phyloP scores from a whole-genome alignment of 768 basidiomycete species.

The Flagelloscypha sp. region DNA sequence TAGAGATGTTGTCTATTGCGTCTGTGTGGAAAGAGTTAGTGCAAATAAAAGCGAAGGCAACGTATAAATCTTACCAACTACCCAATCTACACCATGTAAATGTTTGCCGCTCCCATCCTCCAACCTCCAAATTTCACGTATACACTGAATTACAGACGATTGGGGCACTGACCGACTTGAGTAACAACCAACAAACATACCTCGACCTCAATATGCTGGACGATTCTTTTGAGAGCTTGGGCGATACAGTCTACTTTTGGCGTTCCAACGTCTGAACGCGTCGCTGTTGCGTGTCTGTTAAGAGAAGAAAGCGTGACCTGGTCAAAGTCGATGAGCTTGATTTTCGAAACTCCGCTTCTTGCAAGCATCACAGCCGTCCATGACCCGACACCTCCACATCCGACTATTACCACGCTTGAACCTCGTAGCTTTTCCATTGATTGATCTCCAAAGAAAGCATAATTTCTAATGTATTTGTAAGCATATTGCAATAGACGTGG shows the following conservation, averaged over 20 bases:
- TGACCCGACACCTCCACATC: conserved; percentile 94
- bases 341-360: conserved; percentile 68
- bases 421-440: conserved; percentile 72
- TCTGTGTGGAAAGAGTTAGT: conserved; percentile 36
- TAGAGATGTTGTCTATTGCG: conserved; percentile 95
- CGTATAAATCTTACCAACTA: conserved; percentile 55
- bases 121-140: conserved; percentile 82
- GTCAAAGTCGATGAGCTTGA: conserved; percentile 90
- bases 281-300: conserved; percentile 90
- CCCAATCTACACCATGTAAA: conserved; percentile 87
- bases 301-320: conserved; percentile 91
- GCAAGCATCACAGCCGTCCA: conserved; percentile 94
- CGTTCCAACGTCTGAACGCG: conserved; percentile 83
- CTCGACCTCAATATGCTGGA: conserved; percentile 86
- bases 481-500: no score
- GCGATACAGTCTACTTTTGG: conserved; percentile 83
- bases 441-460: conserved; percentile 89
- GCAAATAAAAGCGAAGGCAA: neutral
- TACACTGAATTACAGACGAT: no score
- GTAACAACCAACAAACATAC: no score
- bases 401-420: conserved; percentile 78
- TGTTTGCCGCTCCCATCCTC: conserved; percentile 67
- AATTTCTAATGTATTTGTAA: no score
- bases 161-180: no score
- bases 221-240: conserved; percentile 57